Evolutionary conservation across 106 monocot genomes (phyloP).

Genomic region (Dioscorea zingiberensis): DNA sequence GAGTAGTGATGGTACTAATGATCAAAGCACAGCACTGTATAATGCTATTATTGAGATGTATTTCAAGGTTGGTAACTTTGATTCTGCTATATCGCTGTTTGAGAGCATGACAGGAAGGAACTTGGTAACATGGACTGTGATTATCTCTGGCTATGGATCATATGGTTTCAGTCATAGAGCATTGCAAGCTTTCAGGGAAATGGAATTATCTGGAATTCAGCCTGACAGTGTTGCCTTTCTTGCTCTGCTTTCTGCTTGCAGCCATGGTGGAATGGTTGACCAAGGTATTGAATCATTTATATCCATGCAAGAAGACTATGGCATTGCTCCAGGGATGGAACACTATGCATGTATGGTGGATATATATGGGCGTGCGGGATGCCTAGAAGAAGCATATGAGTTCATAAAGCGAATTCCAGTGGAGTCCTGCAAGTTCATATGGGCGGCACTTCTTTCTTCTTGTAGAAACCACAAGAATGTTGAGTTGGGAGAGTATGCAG

Average conservation of each 20-base stretch:
- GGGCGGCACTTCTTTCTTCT: slow-evolving; percentile 44
- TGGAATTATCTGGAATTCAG: slow-evolving; percentile 23
- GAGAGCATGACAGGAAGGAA: slow-evolving; percentile 19
- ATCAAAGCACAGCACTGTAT: slow-evolving; percentile 13
- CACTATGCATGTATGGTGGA: slow-evolving; percentile 50
- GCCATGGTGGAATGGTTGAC: slow-evolving; percentile 38
- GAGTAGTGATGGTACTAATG: not conserved
- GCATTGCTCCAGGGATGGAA: slow-evolving; percentile 28
- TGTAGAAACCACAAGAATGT: slow-evolving; percentile 38
- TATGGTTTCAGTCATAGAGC: slow-evolving; percentile 27
- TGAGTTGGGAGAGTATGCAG: slow-evolving; percentile 30
- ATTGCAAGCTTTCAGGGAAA: slow-evolving; percentile 17
- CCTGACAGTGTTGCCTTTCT: slow-evolving; percentile 39
- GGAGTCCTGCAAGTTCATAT: slow-evolving; percentile 29
- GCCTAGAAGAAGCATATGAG: slow-evolving; percentile 26
- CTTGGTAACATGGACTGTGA: slow-evolving; percentile 30
- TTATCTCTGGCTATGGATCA: slow-evolving; percentile 33
- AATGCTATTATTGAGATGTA: slow-evolving; percentile 47
- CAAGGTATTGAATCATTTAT: slow-evolving; percentile 25
- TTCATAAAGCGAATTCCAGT: slow-evolving; percentile 33
- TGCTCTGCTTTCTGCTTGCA: slow-evolving; percentile 37
- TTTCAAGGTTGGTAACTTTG: slow-evolving; percentile 21
- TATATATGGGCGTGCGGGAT: slow-evolving; percentile 32
- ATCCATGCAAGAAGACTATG: slow-evolving; percentile 27
- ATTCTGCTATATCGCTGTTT: slow-evolving; percentile 23